These are phyloP conservation scores for Mentha longifolia DNA, from an alignment of 257 asterid genomes.

Conservation along the genomic window DNA sequence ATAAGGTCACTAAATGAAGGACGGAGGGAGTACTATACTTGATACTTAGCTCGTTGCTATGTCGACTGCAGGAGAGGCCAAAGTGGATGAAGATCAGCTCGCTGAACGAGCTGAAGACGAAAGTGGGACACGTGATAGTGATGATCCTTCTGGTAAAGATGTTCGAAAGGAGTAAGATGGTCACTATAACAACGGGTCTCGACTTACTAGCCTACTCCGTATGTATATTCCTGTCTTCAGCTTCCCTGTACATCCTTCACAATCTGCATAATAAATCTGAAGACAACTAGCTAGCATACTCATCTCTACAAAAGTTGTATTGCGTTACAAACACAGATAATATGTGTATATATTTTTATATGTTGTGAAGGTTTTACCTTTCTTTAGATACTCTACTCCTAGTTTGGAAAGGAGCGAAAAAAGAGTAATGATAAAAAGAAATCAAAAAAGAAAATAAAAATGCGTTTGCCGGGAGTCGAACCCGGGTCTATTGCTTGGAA, in stretches of 20 bases:
- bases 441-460: neutral
- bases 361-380: too few species aligned
- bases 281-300: neutral
- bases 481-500: slow-evolving; percentile 99
- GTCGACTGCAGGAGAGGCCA: slow-evolving; percentile 76
- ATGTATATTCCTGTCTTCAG: slow-evolving; percentile 86
- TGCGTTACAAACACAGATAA: neutral
- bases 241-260: slow-evolving; percentile 90
- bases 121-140: slow-evolving; percentile 93
- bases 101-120: slow-evolving; percentile 85
- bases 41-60: too few species aligned
- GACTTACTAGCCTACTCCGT: slow-evolving; percentile 84
- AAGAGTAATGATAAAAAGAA: too few species aligned
- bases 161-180: slow-evolving; percentile 98
- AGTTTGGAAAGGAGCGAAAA: neutral
- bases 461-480: slow-evolving; percentile 95
- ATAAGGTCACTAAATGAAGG: too few species aligned
- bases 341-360: neutral
- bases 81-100: slow-evolving; percentile 97
- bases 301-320: neutral
- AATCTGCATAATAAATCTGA: slow-evolving; percentile 52
- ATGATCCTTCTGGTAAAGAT: slow-evolving; percentile 97
- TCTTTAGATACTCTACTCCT: too few species aligned
- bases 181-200: slow-evolving; percentile 76
- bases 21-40: too few species aligned